Evolutionary conservation across 208 protist species (phyloP).

Genomic region (Leishmania mexicana): DNA sequence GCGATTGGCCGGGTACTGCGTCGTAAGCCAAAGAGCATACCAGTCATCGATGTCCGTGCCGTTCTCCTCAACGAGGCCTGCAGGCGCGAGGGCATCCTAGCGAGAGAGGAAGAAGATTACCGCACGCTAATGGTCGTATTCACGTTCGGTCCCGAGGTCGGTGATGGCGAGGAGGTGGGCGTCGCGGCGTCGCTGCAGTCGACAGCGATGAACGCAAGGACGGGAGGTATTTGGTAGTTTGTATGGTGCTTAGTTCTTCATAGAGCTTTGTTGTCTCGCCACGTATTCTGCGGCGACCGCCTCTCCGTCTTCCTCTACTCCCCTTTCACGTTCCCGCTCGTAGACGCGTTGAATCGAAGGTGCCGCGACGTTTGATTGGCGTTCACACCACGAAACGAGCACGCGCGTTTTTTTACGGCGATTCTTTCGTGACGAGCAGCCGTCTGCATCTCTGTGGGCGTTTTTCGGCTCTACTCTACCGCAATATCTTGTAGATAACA

Average conservation of each 20-base stretch:
- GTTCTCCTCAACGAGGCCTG: conserved; percentile 43
- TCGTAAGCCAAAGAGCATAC: conserved; percentile 30
- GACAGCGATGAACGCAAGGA: background rate
- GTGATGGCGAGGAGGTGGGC: conserved; percentile 44
- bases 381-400: background rate
- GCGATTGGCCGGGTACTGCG: conserved; percentile 38
- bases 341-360: background rate
- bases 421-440: background rate
- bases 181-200: conserved; percentile 2
- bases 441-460: background rate
- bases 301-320: no score
- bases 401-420: background rate
- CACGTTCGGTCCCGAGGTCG: conserved; percentile 48
- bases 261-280: background rate
- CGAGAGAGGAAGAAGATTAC: conserved; percentile 35
- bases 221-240: background rate
- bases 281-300: background rate
- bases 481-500: background rate
- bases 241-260: background rate
- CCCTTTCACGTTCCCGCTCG: background rate
- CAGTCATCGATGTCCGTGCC: conserved; percentile 20
- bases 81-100: conserved; percentile 35
- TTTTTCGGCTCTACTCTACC: background rate
- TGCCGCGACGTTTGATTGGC: background rate
- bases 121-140: conserved; percentile 34